Conservation (phyloP, 106 monocot genomes). For the Dendrobium nobile region DNA sequence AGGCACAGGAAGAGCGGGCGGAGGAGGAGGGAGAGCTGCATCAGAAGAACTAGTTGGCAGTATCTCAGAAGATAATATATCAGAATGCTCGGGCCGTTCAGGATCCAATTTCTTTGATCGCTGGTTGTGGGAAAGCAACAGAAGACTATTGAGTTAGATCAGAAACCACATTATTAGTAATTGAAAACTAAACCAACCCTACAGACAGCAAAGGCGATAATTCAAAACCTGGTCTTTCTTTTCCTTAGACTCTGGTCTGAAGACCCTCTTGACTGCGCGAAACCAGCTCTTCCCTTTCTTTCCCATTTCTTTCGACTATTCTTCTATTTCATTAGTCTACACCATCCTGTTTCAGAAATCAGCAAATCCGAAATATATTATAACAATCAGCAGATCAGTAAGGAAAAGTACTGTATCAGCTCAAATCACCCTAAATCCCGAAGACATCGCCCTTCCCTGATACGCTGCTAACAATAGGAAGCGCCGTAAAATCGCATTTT, state of each 20-base stretch:
- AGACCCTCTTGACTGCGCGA: slow-evolving; percentile 70
- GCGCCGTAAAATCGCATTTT: neutral
- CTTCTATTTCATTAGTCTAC: neutral
- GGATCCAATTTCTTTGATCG: slow-evolving; percentile 40
- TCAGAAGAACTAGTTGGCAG: slow-evolving; percentile 4
- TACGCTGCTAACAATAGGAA: neutral
- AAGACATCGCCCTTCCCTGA: neutral
- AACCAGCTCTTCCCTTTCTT: slow-evolving; percentile 78
- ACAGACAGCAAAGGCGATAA: neutral
- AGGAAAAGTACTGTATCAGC: neutral
- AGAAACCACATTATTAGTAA: neutral
- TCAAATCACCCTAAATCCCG: neutral
- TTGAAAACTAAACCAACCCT: neutral
- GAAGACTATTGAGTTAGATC: neutral
- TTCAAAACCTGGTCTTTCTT: slow-evolving; percentile 32
- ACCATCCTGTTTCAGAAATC: neutral
- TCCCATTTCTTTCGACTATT: slow-evolving; percentile 37
- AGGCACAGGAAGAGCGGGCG: neutral
- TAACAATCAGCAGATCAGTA: neutral
- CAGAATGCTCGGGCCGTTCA: slow-evolving; percentile 10
- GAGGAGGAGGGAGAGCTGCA: slow-evolving; percentile 2
- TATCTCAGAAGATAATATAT: neutral
- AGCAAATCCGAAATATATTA: neutral
- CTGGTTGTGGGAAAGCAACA: slow-evolving; percentile 4
- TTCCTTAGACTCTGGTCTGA: slow-evolving; percentile 67